phyloP scores from a whole-genome alignment of 768 basidiomycete species.

The Aureoboletus auriporus region DNA sequence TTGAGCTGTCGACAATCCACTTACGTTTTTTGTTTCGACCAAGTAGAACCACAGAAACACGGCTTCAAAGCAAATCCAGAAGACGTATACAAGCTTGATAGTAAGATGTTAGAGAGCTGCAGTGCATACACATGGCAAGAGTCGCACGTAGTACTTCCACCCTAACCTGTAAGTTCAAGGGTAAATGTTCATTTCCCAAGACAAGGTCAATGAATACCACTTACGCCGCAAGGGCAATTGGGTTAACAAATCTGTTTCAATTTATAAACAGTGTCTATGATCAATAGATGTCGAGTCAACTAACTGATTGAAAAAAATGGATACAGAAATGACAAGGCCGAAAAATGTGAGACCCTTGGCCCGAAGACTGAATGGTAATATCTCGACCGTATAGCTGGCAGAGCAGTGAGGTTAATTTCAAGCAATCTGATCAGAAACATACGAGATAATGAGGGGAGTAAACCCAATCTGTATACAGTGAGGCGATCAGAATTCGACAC shows the following conservation, averaged over 20 bases:
- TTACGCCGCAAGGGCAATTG: conserved; percentile 27
- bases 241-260: conserved; percentile 28
- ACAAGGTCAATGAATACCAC: background rate
- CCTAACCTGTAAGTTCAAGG: conserved; percentile 20
- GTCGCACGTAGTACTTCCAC: conserved; percentile 41
- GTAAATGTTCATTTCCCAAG: background rate
- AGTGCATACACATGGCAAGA: background rate
- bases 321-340: conserved; percentile 34
- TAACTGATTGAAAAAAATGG: conserved; percentile 40
- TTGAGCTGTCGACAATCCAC: background rate
- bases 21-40: conserved; percentile 33
- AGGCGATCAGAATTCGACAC: background rate
- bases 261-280: conserved; percentile 20
- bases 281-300: conserved; percentile 4
- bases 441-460: conserved; percentile 37
- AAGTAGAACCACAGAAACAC: conserved; percentile 32
- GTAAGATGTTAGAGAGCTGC: background rate
- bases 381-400: conserved; percentile 36
- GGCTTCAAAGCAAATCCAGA: conserved; percentile 37
- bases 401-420: background rate
- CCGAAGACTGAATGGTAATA: conserved; percentile 35
- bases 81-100: conserved; percentile 32
- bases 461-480: conserved; percentile 31
- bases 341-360: conserved; percentile 37
- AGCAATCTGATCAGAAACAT: background rate